Evolutionary conservation across 2,329 filamentous ascomycete genomes (phyloP), one percentile per base, ranked within the genome.

Genomic region (Ophiostoma montium): DNA sequence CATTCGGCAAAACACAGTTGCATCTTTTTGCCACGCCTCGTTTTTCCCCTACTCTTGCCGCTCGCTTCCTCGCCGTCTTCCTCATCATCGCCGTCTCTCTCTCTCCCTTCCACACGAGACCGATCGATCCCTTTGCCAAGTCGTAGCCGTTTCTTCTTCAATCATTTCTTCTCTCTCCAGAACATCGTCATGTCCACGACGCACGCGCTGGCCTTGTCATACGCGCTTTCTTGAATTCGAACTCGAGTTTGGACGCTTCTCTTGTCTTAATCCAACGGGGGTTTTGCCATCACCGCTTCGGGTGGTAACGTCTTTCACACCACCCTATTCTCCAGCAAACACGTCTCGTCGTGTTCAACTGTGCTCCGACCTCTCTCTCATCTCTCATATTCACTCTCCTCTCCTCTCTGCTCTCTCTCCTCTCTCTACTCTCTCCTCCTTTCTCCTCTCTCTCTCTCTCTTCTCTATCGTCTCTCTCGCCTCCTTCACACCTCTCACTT

Each of bases 171-270:
- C 23, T 27, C 23, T 27, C 8, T 27, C 23, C 5, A 27, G 23
- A 27, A 42, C 23, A 42, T 15, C 39, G 39, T 30, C 13, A 50
- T 50, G 49, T 46, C 21, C 38, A 47, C 36, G 21, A 50, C 13
- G 19, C 45, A 50, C 49, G 49, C 45, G 49, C 35, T 44, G 38
- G 33, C 15, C 31, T 31, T 30, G 32, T 31, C 21, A 33, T 47
- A 35, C 44, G 38, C 38, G 38, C 46, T 47, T 21, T 41, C 18
- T 5, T 43, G 32, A 30, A 43, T 15, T 23, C 19, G 38, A 43
- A 21, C 30, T 19, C 10, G 44, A n/a, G n/a, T 46, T 19, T 35
- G 35, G 32, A 10, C 39, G 27, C 12, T 21, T 13, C 13, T 30
- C n/a, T 27, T 42, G 27, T 8, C 23, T 9, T 9, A 42, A 13